These are phyloP conservation scores for Monilinia aucupariae DNA, from an alignment of 2,329 filamentous ascomycete genomes.

Conservation along the genomic window DNA sequence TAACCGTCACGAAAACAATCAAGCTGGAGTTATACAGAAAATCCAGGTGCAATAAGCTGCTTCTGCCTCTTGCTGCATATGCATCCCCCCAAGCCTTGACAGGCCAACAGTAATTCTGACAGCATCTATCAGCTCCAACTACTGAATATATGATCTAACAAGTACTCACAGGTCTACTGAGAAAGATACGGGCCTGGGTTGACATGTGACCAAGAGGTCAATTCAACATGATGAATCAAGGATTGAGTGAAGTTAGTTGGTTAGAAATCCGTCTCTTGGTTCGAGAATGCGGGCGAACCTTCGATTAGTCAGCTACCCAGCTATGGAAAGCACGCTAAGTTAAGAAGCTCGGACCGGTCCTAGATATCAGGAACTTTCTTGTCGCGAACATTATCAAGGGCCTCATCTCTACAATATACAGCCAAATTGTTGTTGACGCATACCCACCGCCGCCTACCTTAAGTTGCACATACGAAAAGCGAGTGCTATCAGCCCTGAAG, in stretches of 20 bases:
- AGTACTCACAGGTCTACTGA: neutral
- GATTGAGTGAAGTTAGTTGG: neutral
- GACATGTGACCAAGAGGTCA: neutral
- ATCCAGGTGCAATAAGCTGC: neutral
- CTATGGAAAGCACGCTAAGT: conserved; percentile 1
- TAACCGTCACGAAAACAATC: neutral
- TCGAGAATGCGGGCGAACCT: neutral
- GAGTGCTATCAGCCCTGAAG: neutral
- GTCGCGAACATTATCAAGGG: conserved; percentile 1
- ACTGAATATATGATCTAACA: neutral
- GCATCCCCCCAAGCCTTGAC: neutral
- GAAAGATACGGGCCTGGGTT: neutral
- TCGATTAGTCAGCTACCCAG: conserved; percentile 1
- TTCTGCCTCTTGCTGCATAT: neutral
- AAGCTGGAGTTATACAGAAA: neutral
- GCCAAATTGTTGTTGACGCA: neutral
- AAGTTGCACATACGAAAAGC: neutral
- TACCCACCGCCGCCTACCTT: neutral
- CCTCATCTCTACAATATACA: neutral
- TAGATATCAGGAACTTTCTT: conserved; percentile 14
- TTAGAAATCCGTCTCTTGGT: conserved; percentile 1
- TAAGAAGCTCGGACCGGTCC: conserved; percentile 10
- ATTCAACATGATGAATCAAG: neutral
- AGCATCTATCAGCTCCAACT: neutral
- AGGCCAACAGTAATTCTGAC: neutral